Evolutionary conservation across 2,329 filamentous ascomycete genomes (phyloP), one percentile per base, ranked within the genome.

Genomic region (Fusarium agapanthi): DNA sequence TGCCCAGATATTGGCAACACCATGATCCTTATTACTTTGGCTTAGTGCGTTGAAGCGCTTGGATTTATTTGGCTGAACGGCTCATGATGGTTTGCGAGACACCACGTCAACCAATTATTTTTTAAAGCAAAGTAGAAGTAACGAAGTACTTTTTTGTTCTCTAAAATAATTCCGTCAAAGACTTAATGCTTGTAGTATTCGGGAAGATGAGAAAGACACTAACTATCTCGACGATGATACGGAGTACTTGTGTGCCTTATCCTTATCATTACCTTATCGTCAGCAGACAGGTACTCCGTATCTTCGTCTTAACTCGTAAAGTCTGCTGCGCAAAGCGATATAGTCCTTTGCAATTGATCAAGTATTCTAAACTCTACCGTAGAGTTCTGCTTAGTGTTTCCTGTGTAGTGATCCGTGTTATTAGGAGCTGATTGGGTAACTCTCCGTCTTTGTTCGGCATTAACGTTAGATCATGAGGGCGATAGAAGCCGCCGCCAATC

Each of bases 371-470:
- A 22, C 34, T 53, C 32, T 28, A 28, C 24, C 24, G 24, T 28
- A 28, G 13, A 28, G 7, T 53, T 53, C 20, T 53, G 18, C 14
- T 28, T 12, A 37, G 20, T 37, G 24, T 53, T 53, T 37, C 13
- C 12, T 16, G 18, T 53, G 18, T 34, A 32, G 16, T 34, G 20
- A 26, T 16, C 30, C 18, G n/a, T 47, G 40, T 18, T n/a, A 20
- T 34, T 47, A 26, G 32, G 24, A 35, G 18, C 22, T 53, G 26
- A 55, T 60, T 75, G 82, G 54, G 40, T 57, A 35, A 57, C 54
- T 35, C 30, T 57, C 30, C 24, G 34, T 83, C 82, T 79, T 79
- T 74, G 79, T 80, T 79, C 65, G 69, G 65, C 40, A 47, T n/a
- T 45, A n/a, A n/a, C n/a, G n/a, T n/a, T n/a, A 55, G 59, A 66